A percentile compares a stretch with the other conserved stretches of the same genome.
These are phyloP conservation scores for Phytophthora hybrid DNA, from an alignment of 352 stramenopile species.

Conservation along the genomic window DNA sequence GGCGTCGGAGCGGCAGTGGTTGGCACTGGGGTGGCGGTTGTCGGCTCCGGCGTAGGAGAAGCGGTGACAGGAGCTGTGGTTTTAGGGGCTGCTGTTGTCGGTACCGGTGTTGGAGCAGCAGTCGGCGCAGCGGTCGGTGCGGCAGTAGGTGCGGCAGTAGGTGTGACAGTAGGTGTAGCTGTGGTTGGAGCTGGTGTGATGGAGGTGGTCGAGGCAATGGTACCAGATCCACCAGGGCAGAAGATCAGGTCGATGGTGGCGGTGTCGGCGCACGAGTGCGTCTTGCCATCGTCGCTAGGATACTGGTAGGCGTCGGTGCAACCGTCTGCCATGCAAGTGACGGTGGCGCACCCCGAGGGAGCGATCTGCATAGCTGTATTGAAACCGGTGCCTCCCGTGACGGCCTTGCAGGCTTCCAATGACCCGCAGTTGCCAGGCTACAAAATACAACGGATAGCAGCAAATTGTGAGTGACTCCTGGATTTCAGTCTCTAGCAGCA, in stretches of 20 bases:
- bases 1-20: too few species aligned
- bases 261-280: slow-evolving; percentile 53
- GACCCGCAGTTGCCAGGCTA: slow-evolving; percentile 47
- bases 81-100: slow-evolving; percentile 1
- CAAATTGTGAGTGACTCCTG: neutral
- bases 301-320: slow-evolving; percentile 68
- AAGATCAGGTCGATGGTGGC: slow-evolving; percentile 64
- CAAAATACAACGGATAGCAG: neutral
- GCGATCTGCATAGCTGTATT: slow-evolving; percentile 65
- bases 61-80: neutral
- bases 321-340: slow-evolving; percentile 52
- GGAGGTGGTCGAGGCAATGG: slow-evolving; percentile 7
- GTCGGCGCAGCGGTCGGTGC: slow-evolving; percentile 13
- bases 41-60: slow-evolving; percentile 2
- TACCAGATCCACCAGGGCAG: slow-evolving; percentile 47
- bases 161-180: slow-evolving; percentile 20
- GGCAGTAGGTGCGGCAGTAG: too few species aligned
- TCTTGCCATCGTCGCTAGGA: slow-evolving; percentile 62
- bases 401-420: slow-evolving; percentile 48
- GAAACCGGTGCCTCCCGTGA: slow-evolving; percentile 58
- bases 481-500: neutral
- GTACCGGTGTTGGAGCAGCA: slow-evolving; percentile 5
- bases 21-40: too few species aligned
- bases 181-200: slow-evolving; percentile 9
- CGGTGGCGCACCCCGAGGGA: slow-evolving; percentile 46